A percentile compares a stretch with the other conserved stretches of the same genome.
Evolutionary conservation across 352 stramenopile species (phyloP).

Genomic region (Globisporangium irregulare): DNA sequence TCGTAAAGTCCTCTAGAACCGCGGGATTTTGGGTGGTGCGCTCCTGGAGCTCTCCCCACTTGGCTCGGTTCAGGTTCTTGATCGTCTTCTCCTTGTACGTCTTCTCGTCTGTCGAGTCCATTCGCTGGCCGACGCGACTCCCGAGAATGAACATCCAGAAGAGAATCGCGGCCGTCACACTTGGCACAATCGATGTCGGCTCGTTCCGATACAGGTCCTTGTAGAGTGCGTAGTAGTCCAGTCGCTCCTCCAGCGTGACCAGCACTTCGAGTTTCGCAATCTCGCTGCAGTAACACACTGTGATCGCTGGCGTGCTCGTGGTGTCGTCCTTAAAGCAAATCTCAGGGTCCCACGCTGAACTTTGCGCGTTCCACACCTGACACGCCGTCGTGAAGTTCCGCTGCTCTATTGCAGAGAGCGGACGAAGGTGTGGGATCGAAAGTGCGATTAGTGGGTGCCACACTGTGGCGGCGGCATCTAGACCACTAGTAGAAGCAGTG

Average conservation of each 20-base stretch:
- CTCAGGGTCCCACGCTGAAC: conserved; percentile 35
- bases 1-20: conserved; percentile 49
- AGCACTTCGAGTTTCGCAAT: conserved; percentile 51
- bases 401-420: conserved; percentile 42
- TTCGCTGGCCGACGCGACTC: conserved; percentile 26
- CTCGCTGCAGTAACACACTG: conserved; percentile 57
- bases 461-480: background rate
- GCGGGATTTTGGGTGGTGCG: conserved; percentile 28
- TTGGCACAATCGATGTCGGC: conserved; percentile 42
- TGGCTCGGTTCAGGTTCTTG: conserved; percentile 53
- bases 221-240: conserved; percentile 58
- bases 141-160: conserved; percentile 35
- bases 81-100: conserved; percentile 55
- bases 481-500: background rate
- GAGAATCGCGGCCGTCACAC: conserved; percentile 35
- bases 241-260: conserved; percentile 55
- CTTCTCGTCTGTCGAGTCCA: conserved; percentile 35
- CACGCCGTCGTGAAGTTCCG: conserved; percentile 64
- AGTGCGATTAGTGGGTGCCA: conserved; percentile 46
- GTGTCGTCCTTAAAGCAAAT: conserved; percentile 62
- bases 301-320: conserved; percentile 32
- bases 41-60: conserved; percentile 61
- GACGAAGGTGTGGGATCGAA: conserved; percentile 44
- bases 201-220: conserved; percentile 66
- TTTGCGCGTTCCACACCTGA: conserved; percentile 43